phyloP scores from a whole-genome alignment of 345 rosid genomes.

The Aquilaria sinensis region DNA sequence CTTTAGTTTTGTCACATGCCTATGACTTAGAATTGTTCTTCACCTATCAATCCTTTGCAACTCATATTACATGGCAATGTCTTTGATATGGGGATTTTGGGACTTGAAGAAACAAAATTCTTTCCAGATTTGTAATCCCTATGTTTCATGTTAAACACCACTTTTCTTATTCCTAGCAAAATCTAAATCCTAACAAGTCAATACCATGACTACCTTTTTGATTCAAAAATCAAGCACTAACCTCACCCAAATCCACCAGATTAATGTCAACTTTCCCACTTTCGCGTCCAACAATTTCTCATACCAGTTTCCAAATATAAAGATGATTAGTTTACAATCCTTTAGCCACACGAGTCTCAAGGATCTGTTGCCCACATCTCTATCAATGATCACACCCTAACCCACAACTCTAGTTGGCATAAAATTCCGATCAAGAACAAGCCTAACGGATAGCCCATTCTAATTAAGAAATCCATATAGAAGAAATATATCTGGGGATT shows the following conservation, averaged over 20 bases:
- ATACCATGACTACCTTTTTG: conserved; percentile 1
- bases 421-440: conserved; percentile 56
- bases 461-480: no score
- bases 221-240: background rate
- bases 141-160: no score
- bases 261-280: background rate
- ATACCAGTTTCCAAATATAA: conserved; percentile 24
- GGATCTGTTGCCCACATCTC: conserved; percentile 35
- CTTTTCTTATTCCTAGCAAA: background rate
- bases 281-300: conserved; percentile 15
- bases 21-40: no score
- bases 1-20: no score
- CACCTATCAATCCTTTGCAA: no score
- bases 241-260: conserved; percentile 1
- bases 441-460: background rate
- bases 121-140: no score
- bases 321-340: conserved; percentile 31
- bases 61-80: no score
- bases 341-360: conserved; percentile 44
- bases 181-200: background rate
- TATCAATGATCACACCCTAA: conserved; percentile 19
- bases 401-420: conserved; percentile 42
- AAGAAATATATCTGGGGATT: no score
- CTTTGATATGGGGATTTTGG: no score
- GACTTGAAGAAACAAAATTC: no score